These are phyloP conservation scores for Plasmodium coatneyi DNA, from an alignment of 169 alveolate species.

Conservation along the genomic window DNA sequence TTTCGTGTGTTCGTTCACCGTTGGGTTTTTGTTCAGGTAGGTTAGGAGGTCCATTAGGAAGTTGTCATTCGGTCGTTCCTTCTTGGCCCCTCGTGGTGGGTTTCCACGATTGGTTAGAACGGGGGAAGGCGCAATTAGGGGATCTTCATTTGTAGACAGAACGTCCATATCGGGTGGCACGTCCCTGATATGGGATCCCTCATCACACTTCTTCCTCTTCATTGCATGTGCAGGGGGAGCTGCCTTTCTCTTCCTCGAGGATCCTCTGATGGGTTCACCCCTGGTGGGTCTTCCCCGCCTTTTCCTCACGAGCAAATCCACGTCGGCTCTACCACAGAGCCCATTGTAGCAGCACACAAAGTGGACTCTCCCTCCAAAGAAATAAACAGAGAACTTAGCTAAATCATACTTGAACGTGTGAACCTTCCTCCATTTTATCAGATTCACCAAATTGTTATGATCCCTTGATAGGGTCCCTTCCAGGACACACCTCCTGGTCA, in stretches of 20 bases:
- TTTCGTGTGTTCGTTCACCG: constrained; percentile 33
- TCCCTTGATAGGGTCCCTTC: constrained; percentile 34
- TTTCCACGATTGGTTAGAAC: not conserved
- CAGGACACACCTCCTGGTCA: not conserved
- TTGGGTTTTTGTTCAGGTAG: constrained; percentile 33
- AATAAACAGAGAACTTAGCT: not conserved
- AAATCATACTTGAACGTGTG: not conserved
- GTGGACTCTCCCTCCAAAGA: not conserved
- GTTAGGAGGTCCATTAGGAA: constrained; percentile 30
- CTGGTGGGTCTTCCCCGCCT: not conserved
- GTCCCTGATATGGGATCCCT: not conserved
- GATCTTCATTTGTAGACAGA: not conserved
- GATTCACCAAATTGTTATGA: not conserved
- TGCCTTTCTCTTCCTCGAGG: not conserved
- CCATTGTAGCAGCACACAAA: constrained; percentile 47
- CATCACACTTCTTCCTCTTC: not conserved
- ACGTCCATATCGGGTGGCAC: not conserved
- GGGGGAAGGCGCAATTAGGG: not conserved
- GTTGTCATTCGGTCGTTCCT: not conserved
- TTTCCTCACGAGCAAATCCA: not conserved
- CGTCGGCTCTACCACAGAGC: constrained; percentile 10
- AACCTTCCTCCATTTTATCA: constrained; percentile 16
- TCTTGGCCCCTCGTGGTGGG: not conserved
- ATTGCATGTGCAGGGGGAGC: not conserved
- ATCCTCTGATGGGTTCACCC: not conserved